A percentile compares a stretch with the other conserved stretches of the same genome.
phyloP scores from a whole-genome alignment of 306 rosid species.

The Cucurbita maxima region DNA sequence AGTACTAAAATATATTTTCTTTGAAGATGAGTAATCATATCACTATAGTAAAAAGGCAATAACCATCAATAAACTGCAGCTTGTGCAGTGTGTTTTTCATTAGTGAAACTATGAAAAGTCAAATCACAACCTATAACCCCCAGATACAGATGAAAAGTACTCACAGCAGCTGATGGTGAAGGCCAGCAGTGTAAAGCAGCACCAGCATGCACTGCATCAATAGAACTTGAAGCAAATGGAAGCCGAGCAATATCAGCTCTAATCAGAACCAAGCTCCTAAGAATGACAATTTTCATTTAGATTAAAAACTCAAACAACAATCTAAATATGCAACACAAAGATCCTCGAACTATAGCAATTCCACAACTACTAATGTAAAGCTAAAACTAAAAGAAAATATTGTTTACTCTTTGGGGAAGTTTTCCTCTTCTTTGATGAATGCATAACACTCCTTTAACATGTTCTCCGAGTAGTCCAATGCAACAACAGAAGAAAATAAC shows the following conservation, averaged over 20 bases:
- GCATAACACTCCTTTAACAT: slow-evolving; percentile 76
- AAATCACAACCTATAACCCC: neutral
- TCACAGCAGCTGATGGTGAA: slow-evolving; percentile 75
- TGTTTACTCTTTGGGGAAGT: slow-evolving; percentile 63
- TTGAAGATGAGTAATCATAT: neutral
- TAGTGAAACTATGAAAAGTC: neutral
- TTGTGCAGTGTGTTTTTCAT: neutral
- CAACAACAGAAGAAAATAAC: slow-evolving; percentile 64
- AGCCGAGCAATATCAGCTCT: slow-evolving; percentile 90
- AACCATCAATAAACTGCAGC: no score
- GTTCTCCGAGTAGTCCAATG: slow-evolving; percentile 88
- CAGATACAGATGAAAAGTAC: slow-evolving; percentile 11
- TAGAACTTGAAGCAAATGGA: slow-evolving; percentile 73
- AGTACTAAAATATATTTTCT: neutral
- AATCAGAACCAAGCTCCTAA: slow-evolving; percentile 56
- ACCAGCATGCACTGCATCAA: slow-evolving; percentile 92
- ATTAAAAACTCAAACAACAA: neutral
- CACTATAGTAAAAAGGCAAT: neutral
- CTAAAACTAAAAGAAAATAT: neutral
- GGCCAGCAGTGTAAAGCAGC: slow-evolving; percentile 98
- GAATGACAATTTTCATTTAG: slow-evolving; percentile 4
- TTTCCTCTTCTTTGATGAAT: slow-evolving; percentile 62
- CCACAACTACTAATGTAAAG: neutral
- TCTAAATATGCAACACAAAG: neutral
- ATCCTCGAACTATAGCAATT: neutral